Evolutionary conservation across 2,329 filamentous ascomycete genomes (phyloP).

Genomic region (Elsinoe australis): DNA sequence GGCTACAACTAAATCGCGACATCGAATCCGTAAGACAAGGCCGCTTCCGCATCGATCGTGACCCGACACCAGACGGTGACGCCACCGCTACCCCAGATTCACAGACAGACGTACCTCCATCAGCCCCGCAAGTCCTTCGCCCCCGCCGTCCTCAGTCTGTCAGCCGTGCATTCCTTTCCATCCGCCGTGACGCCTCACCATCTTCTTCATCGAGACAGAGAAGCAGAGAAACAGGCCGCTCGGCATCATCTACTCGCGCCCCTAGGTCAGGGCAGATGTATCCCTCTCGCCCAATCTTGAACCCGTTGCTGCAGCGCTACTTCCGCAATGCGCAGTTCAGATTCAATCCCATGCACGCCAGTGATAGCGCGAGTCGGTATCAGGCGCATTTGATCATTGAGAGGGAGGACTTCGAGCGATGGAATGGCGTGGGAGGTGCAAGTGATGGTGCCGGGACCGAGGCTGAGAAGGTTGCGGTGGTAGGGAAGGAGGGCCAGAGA

Average conservation of each 20-base stretch:
- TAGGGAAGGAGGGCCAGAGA: slow-evolving; percentile 31
- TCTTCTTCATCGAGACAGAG: not conserved
- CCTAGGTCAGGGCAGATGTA: slow-evolving; percentile 9
- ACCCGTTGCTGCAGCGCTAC: slow-evolving; percentile 6
- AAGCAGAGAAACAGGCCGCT: too few species aligned
- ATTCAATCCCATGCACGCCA: slow-evolving; percentile 10
- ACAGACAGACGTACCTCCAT: too few species aligned
- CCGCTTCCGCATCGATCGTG: not conserved
- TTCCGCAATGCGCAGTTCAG: slow-evolving; percentile 13
- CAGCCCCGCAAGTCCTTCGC: slow-evolving; percentile 3
- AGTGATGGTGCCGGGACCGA: too few species aligned
- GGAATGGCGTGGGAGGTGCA: not conserved
- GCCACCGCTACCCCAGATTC: not conserved
- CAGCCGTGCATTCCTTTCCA: not conserved
- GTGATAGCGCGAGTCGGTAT: slow-evolving; percentile 8
- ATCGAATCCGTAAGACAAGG: not conserved
- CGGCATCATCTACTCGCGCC: not conserved
- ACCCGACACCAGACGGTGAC: not conserved
- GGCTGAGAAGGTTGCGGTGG: not conserved
- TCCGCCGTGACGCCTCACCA: not conserved
- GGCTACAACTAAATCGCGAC: slow-evolving; percentile 7
- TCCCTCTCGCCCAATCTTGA: slow-evolving; percentile 7
- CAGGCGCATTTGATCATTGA: slow-evolving; percentile 7
- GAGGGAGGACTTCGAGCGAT: slow-evolving; percentile 5
- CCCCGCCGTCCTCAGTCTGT: slow-evolving; percentile 7